Conservation (phyloP, 495 filamentous ascomycete species). For the Penicillium samsonianum region DNA sequence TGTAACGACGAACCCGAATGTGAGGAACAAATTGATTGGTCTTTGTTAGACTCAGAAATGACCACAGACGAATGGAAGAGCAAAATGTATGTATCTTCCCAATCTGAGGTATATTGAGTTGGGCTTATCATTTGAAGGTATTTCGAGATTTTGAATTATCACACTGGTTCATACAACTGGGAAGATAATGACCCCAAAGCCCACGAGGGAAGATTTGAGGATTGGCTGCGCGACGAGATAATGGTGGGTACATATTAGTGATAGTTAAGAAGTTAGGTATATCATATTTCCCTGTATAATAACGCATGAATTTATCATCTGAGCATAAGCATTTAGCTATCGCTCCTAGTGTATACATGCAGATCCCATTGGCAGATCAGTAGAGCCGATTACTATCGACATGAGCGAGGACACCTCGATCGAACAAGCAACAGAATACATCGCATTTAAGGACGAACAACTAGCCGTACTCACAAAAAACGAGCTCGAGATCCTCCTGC, state of each 20-base stretch:
- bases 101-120: neutral
- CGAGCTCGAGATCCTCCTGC: too few relatives aligned
- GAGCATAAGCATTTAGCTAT: neutral
- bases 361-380: too few relatives aligned
- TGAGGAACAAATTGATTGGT: constrained; percentile 15
- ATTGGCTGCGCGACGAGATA: constrained; percentile 4
- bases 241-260: constrained; percentile 4
- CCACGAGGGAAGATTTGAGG: neutral
- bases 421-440: too few relatives aligned
- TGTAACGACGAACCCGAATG: constrained; percentile 86
- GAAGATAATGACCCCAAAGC: neutral
- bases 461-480: too few relatives aligned
- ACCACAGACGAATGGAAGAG: constrained; percentile 14
- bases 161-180: constrained; percentile 5
- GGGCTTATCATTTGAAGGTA: neutral
- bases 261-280: neutral
- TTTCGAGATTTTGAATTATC: constrained; percentile 8
- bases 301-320: neutral
- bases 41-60: constrained; percentile 16
- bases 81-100: constrained; percentile 9
- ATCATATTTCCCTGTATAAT: neutral
- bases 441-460: too few relatives aligned
- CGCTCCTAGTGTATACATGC: too few relatives aligned
- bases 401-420: too few relatives aligned
- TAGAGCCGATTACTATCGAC: too few relatives aligned